Evolutionary conservation across 495 filamentous ascomycete species (phyloP), one percentile per base, ranked within the genome.

Genomic region (Eremomyces bilateralis): DNA sequence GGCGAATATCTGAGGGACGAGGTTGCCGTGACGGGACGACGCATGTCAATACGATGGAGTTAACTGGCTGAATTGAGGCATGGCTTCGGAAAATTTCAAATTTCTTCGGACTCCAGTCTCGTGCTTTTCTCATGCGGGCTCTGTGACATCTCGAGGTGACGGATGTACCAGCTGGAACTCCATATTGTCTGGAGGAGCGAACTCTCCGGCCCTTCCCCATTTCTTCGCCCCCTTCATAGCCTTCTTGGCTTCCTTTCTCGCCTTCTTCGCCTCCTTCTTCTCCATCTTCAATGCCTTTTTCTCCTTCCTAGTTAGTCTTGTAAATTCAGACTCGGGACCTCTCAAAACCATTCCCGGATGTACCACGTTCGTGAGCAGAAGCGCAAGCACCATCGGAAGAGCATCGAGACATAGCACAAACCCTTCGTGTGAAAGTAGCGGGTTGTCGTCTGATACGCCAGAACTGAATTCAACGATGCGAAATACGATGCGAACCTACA

Each of bases 401-500:
- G 65, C 62, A 31, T 76, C 71, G 19, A 76, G 57, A 8, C 53
- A 49, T 38, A 71, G 71, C 16, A 57, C 46, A 40, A 65, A 69
- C 12, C 39, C 50, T 46, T 76, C 70, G 42, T 75, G 53, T 12
- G 44, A 56, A 0, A 60, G 57, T 8, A 74, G 40, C 0, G 51
- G 47, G 40, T 64, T 66, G 8, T 37, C 38, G 29, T 44, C 21
- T 1, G 44, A 37, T 0, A 49, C 40, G 8, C 64, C 64, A 1
- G 49, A 29, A 0, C 58, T 47, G 43, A 64, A 76, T 45, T 76
- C 65, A 31, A 53, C 48, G 2, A 76, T 49, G 19, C 70, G 64
- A 52, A 63, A 75, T 28, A 70, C 53, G 42, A 70, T 70, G n/a
- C 67, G 65, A 31, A 64, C 47, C 54, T 61, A 37, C 13, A n/a